phyloP scores from a whole-genome alignment of 2,329 filamentous ascomycete species.

The Escovopsis sp. region DNA sequence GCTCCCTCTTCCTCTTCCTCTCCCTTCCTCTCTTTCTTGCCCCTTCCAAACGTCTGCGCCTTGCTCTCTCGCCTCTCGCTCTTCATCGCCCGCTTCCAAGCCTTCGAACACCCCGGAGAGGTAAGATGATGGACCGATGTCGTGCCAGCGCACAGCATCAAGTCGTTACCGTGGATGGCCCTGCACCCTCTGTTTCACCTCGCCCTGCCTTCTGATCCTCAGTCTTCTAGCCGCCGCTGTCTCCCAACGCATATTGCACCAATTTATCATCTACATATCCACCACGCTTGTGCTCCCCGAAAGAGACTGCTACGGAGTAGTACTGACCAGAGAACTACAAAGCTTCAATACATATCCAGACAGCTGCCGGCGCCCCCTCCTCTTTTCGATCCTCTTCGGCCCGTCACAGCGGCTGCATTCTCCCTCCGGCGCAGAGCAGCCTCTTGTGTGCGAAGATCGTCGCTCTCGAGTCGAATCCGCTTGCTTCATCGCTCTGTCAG shows the following conservation, averaged over 20 bases:
- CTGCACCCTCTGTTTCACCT: neutral
- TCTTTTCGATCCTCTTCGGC: conserved; percentile 11
- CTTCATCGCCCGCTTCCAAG: neutral
- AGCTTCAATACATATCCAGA: conserved; percentile 2
- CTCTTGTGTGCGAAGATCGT: conserved; percentile 3
- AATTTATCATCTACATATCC: neutral
- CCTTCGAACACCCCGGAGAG: neutral
- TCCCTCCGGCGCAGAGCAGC: conserved; percentile 1
- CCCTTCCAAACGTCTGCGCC: neutral
- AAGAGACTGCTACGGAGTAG: neutral
- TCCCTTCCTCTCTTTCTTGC: conserved; percentile 3
- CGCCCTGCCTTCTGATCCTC: neutral
- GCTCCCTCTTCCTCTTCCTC: neutral
- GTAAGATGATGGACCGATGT: neutral
- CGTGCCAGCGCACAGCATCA: too few relatives aligned
- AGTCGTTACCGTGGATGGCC: too few relatives aligned
- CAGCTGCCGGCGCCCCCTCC: conserved; percentile 19
- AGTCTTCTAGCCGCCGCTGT: neutral
- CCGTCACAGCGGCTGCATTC: conserved; percentile 4
- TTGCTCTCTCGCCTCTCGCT: neutral
- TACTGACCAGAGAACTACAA: conserved; percentile 2
- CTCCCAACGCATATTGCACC: neutral
- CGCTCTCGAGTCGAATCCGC: too few relatives aligned
- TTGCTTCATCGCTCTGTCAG: too few relatives aligned
- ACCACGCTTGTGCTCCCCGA: too few relatives aligned